Conservation (phyloP, 192 early-diverging fungal genomes). For the Endogone sp. region DNA sequence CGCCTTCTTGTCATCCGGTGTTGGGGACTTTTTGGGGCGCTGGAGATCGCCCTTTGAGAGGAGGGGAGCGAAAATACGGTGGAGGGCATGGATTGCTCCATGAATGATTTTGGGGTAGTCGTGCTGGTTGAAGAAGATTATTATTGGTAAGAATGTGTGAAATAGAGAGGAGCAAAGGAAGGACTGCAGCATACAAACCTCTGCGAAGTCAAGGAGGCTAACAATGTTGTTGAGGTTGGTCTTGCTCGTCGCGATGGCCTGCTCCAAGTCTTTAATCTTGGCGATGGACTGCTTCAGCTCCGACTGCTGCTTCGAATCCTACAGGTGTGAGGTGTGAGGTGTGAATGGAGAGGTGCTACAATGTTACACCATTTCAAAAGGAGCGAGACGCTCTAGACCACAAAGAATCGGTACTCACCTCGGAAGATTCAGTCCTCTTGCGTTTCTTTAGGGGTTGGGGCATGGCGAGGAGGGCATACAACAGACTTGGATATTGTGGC, state of each 20-base stretch:
- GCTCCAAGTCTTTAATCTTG: conserved; percentile 55
- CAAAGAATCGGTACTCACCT: background rate
- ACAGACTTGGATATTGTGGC: background rate
- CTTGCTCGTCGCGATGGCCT: conserved; percentile 59
- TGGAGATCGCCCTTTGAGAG: conserved; percentile 42
- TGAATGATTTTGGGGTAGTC: conserved; percentile 53
- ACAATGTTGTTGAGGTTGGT: conserved; percentile 76
- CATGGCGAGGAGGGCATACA: background rate
- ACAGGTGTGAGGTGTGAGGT: background rate
- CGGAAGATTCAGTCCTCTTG: conserved; percentile 8
- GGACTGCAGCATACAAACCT: conserved; percentile 23
- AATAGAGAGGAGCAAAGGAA: background rate
- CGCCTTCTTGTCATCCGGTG: conserved; percentile 36
- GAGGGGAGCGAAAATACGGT: conserved; percentile 60
- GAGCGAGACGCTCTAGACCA: too few species aligned
- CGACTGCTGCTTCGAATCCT: conserved; percentile 6
- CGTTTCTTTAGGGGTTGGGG: conserved; percentile 13
- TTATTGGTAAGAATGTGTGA: background rate
- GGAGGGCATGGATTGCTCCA: conserved; percentile 67
- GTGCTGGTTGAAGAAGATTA: too few species aligned
- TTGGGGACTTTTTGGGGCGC: conserved; percentile 28
- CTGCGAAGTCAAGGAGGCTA: conserved; percentile 49
- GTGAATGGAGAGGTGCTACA: background rate
- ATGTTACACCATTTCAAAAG: too few species aligned
- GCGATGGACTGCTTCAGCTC: conserved; percentile 15